Evolutionary conservation across 768 basidiomycete species (phyloP).

Genomic region (Hydnum rufescens): DNA sequence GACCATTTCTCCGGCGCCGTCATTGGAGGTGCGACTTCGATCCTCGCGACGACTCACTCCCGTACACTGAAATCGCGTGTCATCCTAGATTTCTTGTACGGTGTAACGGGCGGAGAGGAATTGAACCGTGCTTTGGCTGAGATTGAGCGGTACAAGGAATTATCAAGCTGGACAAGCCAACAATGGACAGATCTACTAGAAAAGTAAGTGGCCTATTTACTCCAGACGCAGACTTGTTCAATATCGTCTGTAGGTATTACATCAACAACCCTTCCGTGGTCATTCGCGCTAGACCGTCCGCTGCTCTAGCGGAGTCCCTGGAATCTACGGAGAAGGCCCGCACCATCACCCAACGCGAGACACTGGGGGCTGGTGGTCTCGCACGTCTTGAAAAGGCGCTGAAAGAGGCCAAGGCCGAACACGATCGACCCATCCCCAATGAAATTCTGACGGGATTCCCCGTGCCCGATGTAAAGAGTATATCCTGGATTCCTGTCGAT

Average conservation of each 20-base stretch:
- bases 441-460: slow-evolving; percentile 70
- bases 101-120: slow-evolving; percentile 61
- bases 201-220: slow-evolving; percentile 28
- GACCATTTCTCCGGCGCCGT: slow-evolving; percentile 57
- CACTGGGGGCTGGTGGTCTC: slow-evolving; percentile 66
- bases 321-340: slow-evolving; percentile 67
- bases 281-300: slow-evolving; percentile 79
- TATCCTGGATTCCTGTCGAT: slow-evolving; percentile 76
- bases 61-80: too few relatives aligned
- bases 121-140: slow-evolving; percentile 57
- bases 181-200: slow-evolving; percentile 63
- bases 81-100: slow-evolving; percentile 57
- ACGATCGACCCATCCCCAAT: slow-evolving; percentile 62
- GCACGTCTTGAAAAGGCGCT: slow-evolving; percentile 44
- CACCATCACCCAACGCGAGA: slow-evolving; percentile 42
- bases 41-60: neutral
- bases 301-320: slow-evolving; percentile 55
- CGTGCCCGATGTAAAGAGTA: slow-evolving; percentile 77
- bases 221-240: neutral
- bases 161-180: slow-evolving; percentile 50
- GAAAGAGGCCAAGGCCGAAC: slow-evolving; percentile 68
- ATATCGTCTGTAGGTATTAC: slow-evolving; percentile 39
- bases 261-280: slow-evolving; percentile 51
- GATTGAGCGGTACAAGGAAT: slow-evolving; percentile 42
- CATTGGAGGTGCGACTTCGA: slow-evolving; percentile 24